phyloP scores from a whole-genome alignment of 2,329 filamentous ascomycete species.

The Verticillium tricorpus region DNA sequence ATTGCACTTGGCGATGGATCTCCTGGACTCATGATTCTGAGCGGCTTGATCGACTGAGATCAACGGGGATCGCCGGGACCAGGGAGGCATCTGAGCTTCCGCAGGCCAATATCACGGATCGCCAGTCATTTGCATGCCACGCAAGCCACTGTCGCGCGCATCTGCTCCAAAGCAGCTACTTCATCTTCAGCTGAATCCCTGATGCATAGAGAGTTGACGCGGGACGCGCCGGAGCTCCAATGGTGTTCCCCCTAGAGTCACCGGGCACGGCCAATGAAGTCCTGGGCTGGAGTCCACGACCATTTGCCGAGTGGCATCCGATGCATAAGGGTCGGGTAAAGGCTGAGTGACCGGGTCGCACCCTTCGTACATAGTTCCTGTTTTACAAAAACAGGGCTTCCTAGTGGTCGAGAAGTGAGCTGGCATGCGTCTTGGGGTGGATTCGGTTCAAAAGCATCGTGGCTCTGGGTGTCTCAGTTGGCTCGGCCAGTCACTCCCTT shows the following conservation, averaged over 20 bases:
- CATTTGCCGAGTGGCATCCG: not conserved
- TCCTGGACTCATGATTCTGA: not conserved
- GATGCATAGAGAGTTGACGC: not conserved
- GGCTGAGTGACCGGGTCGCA: not conserved
- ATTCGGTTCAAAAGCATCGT: not conserved
- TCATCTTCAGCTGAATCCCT: not conserved
- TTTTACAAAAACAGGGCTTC: not conserved
- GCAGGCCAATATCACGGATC: not conserved
- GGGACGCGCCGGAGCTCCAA: not conserved
- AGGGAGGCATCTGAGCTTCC: not conserved
- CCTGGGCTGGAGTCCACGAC: not conserved
- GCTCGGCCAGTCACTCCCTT: not conserved
- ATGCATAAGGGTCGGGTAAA: not conserved
- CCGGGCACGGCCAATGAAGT: not conserved
- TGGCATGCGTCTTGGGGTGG: not conserved
- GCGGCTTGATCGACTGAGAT: not conserved
- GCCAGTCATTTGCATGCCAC: not conserved
- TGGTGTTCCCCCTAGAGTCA: not conserved
- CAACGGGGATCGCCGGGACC: not conserved
- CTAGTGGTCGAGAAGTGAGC: not conserved
- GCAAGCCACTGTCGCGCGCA: not conserved
- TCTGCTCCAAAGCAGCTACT: not conserved
- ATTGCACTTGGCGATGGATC: not conserved
- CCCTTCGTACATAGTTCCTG: not conserved
- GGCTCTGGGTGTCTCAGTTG: not conserved